These are phyloP conservation scores for Akebia trifoliata DNA, from an alignment of 164 flowering plant species.

Conservation along the genomic window DNA sequence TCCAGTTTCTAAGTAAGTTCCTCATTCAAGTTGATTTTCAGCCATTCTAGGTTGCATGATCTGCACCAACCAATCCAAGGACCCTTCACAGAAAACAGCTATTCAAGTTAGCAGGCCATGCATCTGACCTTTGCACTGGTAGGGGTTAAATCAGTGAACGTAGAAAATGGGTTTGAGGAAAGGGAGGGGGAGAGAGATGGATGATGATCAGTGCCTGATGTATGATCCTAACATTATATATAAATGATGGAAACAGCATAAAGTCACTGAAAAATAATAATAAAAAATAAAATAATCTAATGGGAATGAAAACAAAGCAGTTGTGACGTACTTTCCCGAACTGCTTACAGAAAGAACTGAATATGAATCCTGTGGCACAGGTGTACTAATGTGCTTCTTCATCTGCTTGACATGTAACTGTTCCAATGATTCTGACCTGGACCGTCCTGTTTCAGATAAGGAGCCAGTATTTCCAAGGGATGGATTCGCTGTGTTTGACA, in stretches of 20 bases:
- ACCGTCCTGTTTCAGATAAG: conserved; percentile 68
- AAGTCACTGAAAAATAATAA: not conserved
- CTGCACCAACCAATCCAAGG: not conserved
- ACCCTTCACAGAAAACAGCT: not conserved
- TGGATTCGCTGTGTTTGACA: conserved; percentile 69
- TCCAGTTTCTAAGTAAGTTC: not conserved
- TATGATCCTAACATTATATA: not conserved
- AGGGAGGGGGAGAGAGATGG: not conserved
- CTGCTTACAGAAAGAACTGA: conserved; percentile 94
- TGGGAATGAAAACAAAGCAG: conserved; percentile 5
- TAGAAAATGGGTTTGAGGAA: too few species aligned
- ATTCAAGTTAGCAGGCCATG: too few species aligned
- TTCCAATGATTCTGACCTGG: conserved; percentile 65
- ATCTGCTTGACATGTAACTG: conserved; percentile 79
- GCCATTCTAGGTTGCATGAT: not conserved
- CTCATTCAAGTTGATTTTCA: not conserved
- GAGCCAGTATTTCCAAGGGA: conserved; percentile 88
- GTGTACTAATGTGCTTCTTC: conserved; percentile 86
- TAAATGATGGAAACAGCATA: not conserved
- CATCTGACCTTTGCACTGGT: too few species aligned
- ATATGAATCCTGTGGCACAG: conserved; percentile 96
- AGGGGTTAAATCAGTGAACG: too few species aligned
- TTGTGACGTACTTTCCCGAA: conserved; percentile 89
- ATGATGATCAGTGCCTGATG: not conserved
- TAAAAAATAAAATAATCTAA: not conserved